Base-by-base conservation (phyloP, 345 rosid species). In the Salix dunnii region DNA sequence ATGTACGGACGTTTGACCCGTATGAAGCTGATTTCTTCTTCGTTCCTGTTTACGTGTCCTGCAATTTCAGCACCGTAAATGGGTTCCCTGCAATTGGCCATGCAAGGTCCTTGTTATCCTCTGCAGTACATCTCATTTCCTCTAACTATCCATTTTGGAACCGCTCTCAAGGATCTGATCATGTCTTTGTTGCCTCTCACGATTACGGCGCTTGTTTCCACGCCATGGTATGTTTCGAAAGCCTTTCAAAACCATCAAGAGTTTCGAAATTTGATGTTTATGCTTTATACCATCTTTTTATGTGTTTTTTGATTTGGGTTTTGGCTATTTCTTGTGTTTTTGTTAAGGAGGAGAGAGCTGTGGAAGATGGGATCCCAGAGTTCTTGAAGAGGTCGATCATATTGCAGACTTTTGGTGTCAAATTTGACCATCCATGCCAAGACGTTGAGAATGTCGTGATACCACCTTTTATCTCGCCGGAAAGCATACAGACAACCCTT, bases 41-140 rank as follows among this genome's bases (percentile, higher is more conserved):
- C 84, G 93, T 93, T 27, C 98, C 99, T 11, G 96, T 96, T 16
- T 96, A 96, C 79, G 98, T 93, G 21, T 90, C 99, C 63, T 96
- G 99, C 82, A 96, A 96, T 72, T 96, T 96, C 88, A 91, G 94
- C 75, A 90, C 91, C 70, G 71, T 80, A 11, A 96, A 96, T 51
- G 97, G 98, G 30, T 96, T 96, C 87, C 99, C 99, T 7, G 92
- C 98, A 43, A 84, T 96, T 1, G 97, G 94, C 48, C 99, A 93
- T 61, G 98, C 98, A 9, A 87, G 97, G 53, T 81, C 92, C 14
- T 89, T 96, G 55, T 55, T 92, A 25, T 74, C 78, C 77, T 90
- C 97, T 9, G 96, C 99, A 30, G 88, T 92, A 4, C 77, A 88
- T 27, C 77, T 84, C n/a, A 67, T 96, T 70, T 89, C 98, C 31